Evolutionary conservation across 2,329 filamentous ascomycete genomes (phyloP).

Genomic region (Ustulina deusta): DNA sequence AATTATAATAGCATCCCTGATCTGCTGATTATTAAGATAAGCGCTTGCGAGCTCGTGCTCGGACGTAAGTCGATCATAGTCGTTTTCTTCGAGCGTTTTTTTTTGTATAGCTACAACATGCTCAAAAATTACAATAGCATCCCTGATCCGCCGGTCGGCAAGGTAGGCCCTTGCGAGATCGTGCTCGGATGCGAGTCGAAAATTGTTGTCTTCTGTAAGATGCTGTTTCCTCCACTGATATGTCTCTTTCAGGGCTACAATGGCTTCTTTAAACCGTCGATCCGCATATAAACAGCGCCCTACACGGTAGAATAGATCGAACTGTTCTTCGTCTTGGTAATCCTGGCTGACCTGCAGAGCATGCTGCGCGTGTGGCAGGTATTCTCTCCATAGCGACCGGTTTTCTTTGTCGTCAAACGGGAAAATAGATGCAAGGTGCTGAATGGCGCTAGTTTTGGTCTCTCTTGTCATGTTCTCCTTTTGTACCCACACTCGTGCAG

Average conservation of each 20-base stretch:
- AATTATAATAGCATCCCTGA: slow-evolving; percentile 4
- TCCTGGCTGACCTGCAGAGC: slow-evolving; percentile 41
- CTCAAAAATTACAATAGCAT: slow-evolving; percentile 38
- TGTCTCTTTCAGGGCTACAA: slow-evolving; percentile 28
- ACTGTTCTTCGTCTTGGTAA: slow-evolving; percentile 37
- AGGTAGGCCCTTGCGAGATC: slow-evolving; percentile 45
- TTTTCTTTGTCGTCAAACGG: slow-evolving; percentile 26
- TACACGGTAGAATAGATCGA: slow-evolving; percentile 39
- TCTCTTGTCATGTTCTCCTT: slow-evolving; percentile 27
- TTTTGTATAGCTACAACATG: slow-evolving; percentile 1
- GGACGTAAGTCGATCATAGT: not conserved
- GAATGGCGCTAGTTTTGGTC: not conserved
- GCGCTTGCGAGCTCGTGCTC: slow-evolving; percentile 12
- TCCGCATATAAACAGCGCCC: slow-evolving; percentile 43
- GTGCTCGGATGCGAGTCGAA: slow-evolving; percentile 29
- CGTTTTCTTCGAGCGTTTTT: not conserved
- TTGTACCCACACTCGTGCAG: slow-evolving; percentile 49
- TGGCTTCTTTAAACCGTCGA: slow-evolving; percentile 40
- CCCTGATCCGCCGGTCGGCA: slow-evolving; percentile 33
- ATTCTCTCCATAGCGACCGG: slow-evolving; percentile 43
- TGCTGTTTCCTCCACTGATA: slow-evolving; percentile 23
- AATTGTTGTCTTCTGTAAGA: slow-evolving; percentile 10
- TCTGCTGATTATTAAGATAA: slow-evolving; percentile 1
- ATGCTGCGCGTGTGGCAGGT: slow-evolving; percentile 47
- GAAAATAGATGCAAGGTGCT: slow-evolving; percentile 25